Evolutionary conservation across 768 basidiomycete species (phyloP), one percentile per base, ranked within the genome.

Genomic region (Amanita exitialis): DNA sequence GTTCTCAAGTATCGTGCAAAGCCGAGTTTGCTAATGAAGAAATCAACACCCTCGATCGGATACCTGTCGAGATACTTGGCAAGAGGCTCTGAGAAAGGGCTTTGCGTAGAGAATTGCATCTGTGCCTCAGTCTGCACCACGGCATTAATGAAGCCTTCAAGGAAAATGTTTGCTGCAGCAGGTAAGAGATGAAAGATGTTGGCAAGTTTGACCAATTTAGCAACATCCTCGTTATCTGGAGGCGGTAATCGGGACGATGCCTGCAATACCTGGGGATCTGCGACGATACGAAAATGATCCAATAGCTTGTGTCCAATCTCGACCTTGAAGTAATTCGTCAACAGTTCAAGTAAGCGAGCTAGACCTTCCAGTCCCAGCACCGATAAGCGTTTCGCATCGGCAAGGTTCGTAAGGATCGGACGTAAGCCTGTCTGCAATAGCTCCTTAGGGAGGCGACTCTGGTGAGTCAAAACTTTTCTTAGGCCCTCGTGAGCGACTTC

Each of bases 271-370:
- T 84, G 83, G 12, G 90, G 86, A 60, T 95, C 92, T 21, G 95
- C 90, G 18, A 99, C 85, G 34, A 86, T 82, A 38, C 86, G 83
- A 69, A 95, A 97, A 64, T 99, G 96, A 59, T 98, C 96, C 18
- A 99, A 74, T 6, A 99, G 80, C 67, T 99, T 99, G 65, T 90
- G 81, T 0, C 96, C 96, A 53, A 99, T 98, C 70, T 99, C 96
- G 15, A 99, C 95, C 65, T 97, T 98, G 82, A 99, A 99, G 69
- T 99, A 98, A 64, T 97, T 97, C 35, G 93, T 96, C 50, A 99
- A 69, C 6, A 99, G 77, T 64, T 96, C 92, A 44, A 99, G 73
- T 44, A 99, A 77, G 10, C 95, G 83, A 10, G 94, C 95, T 20
- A 99, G 73, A 3, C 96, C 96, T 64, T 99, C 93, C 51, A 95